These are phyloP conservation scores for Fusarium equiseti DNA, from an alignment of 2,329 filamentous ascomycete species.

Conservation along the genomic window DNA sequence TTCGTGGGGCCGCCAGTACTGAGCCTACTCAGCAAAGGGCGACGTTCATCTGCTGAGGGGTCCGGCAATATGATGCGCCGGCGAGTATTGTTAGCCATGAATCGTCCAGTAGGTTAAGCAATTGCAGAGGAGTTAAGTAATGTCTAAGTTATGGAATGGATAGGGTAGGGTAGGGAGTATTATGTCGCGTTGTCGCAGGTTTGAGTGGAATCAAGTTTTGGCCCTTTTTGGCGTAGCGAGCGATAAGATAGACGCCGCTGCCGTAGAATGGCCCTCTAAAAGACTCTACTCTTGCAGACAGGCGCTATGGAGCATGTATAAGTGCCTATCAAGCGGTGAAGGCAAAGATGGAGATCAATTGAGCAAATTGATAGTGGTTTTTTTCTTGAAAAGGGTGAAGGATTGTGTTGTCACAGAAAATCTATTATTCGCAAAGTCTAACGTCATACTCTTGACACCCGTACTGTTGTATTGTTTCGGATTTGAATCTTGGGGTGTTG, in stretches of 20 bases:
- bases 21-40: slow-evolving; percentile 52
- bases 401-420: neutral
- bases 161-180: slow-evolving; percentile 1
- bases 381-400: neutral
- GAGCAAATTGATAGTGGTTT: neutral
- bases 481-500: slow-evolving; percentile 29
- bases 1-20: slow-evolving; percentile 48
- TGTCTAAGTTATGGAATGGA: slow-evolving; percentile 3
- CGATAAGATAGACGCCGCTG: slow-evolving; percentile 22
- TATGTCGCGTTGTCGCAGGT: slow-evolving; percentile 20
- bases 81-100: slow-evolving; percentile 43
- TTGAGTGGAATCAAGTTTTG: slow-evolving; percentile 33
- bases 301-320: slow-evolving; percentile 9
- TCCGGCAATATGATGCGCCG: slow-evolving; percentile 51
- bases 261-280: slow-evolving; percentile 1
- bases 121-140: neutral
- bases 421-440: slow-evolving; percentile 9
- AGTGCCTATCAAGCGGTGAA: neutral
- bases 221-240: slow-evolving; percentile 24
- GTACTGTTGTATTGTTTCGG: slow-evolving; percentile 29
- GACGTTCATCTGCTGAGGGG: slow-evolving; percentile 50
- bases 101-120: slow-evolving; percentile 11
- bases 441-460: slow-evolving; percentile 37
- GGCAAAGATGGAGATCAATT: slow-evolving; percentile 6
- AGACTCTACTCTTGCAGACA: neutral